These are phyloP conservation scores for Raffaelea albimanens DNA, from an alignment of 2,329 filamentous ascomycete genomes.

Conservation along the genomic window DNA sequence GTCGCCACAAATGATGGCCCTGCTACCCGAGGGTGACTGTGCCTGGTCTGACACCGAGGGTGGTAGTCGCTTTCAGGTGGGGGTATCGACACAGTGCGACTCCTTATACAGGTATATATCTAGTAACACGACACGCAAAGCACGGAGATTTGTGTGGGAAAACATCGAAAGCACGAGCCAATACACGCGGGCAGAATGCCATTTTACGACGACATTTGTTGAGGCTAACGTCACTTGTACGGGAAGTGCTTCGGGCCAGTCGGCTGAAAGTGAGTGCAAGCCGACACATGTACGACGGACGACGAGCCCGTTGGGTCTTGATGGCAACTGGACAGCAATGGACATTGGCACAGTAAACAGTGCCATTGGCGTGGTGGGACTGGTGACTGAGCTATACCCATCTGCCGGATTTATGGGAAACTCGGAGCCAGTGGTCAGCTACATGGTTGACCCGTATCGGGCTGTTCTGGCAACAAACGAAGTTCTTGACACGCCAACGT, in stretches of 20 bases:
- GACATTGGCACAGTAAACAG: conserved; percentile 1
- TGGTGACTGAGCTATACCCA: conserved; percentile 1
- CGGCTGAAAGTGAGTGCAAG: conserved; percentile 1
- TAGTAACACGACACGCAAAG: background rate
- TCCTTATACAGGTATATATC: background rate
- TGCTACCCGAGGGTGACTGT: conserved; percentile 4
- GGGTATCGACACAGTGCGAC: conserved; percentile 1
- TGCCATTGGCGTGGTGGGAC: background rate
- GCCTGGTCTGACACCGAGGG: background rate
- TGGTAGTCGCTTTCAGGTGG: background rate
- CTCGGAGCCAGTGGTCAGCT: conserved; percentile 2
- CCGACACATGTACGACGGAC: conserved; percentile 4
- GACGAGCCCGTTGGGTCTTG: background rate
- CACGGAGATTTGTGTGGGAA: conserved; percentile 7
- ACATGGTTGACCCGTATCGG: conserved; percentile 3
- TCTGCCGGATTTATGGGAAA: background rate
- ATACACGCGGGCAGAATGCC: conserved; percentile 5
- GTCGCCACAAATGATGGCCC: background rate
- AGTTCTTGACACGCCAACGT: background rate
- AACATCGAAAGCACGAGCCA: background rate
- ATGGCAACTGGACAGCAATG: conserved; percentile 6
- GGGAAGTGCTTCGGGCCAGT: background rate
- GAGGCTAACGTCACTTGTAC: conserved; percentile 1
- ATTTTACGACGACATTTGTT: conserved; percentile 4
- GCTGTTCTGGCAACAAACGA: background rate